These are phyloP conservation scores for Berkeleyomyces basicola DNA, from an alignment of 2,329 filamentous ascomycete genomes.

Conservation along the genomic window DNA sequence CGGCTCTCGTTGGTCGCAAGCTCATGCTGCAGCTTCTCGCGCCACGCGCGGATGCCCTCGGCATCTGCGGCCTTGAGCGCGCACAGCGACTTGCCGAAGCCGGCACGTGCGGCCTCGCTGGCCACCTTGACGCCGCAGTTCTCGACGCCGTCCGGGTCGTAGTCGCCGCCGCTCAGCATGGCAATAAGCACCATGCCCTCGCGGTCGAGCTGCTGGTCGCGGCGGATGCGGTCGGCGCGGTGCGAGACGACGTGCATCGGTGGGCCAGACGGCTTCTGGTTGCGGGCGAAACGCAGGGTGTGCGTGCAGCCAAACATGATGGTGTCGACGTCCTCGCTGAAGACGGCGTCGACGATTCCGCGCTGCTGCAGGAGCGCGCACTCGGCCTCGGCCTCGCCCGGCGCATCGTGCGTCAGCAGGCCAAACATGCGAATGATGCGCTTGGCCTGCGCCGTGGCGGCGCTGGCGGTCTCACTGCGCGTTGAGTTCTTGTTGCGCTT, in stretches of 20 bases:
- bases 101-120: slow-evolving; percentile 75
- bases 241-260: slow-evolving; percentile 83
- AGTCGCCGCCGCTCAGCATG: slow-evolving; percentile 90
- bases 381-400: slow-evolving; percentile 90
- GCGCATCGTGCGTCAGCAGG: slow-evolving; percentile 69
- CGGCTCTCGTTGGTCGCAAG: slow-evolving; percentile 69
- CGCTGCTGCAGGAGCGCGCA: slow-evolving; percentile 71
- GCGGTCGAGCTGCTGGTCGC: slow-evolving; percentile 49
- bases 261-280: slow-evolving; percentile 4
- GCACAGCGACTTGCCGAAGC: slow-evolving; percentile 66
- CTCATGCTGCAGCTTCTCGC: slow-evolving; percentile 53
- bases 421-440: slow-evolving; percentile 71
- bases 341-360: slow-evolving; percentile 77
- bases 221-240: slow-evolving; percentile 20
- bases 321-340: slow-evolving; percentile 93
- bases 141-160: slow-evolving; percentile 72
- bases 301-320: slow-evolving; percentile 86
- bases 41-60: slow-evolving; percentile 50
- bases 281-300: slow-evolving; percentile 47
- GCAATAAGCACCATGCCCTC: slow-evolving; percentile 90
- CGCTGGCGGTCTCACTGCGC: slow-evolving; percentile 39
- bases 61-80: slow-evolving; percentile 42
- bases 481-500: slow-evolving; percentile 71
- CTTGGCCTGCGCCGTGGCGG: slow-evolving; percentile 64
- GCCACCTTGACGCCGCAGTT: slow-evolving; percentile 79